Evolutionary conservation across 2,329 filamentous ascomycete genomes (phyloP).

Genomic region (Chaetomiaceae sp.): DNA sequence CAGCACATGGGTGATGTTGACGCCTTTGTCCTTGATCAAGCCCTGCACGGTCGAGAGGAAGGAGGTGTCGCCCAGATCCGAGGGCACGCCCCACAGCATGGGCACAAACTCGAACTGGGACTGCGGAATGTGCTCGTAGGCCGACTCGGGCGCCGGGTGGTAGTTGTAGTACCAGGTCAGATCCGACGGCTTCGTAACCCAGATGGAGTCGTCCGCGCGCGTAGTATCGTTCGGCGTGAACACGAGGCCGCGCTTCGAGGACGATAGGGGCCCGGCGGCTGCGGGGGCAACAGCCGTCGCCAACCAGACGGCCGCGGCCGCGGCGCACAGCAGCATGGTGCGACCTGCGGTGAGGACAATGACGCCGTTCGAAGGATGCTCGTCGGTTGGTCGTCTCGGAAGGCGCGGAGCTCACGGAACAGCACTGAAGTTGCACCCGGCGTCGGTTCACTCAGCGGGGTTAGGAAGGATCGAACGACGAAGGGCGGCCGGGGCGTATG

Average conservation of each 20-base stretch:
- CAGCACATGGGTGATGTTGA: slow-evolving; percentile 62
- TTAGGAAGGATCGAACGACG: too few species aligned
- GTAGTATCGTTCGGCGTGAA: slow-evolving; percentile 53
- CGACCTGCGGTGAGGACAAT: too few species aligned
- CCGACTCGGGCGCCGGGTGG: slow-evolving; percentile 46
- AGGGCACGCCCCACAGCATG: slow-evolving; percentile 66
- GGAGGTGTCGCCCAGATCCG: slow-evolving; percentile 43
- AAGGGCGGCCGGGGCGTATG: too few species aligned
- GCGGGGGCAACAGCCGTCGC: slow-evolving; percentile 15
- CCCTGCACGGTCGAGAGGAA: slow-evolving; percentile 56
- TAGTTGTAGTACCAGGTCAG: slow-evolving; percentile 89
- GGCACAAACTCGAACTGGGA: slow-evolving; percentile 66
- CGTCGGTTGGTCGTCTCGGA: neutral
- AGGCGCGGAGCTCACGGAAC: neutral
- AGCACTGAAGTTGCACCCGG: too few species aligned
- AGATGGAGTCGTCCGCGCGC: slow-evolving; percentile 59
- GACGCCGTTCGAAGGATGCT: neutral
- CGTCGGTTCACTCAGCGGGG: too few species aligned
- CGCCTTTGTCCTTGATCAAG: slow-evolving; percentile 44
- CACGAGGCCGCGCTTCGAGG: slow-evolving; percentile 65
- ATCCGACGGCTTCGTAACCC: slow-evolving; percentile 49
- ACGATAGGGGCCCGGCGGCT: slow-evolving; percentile 28
- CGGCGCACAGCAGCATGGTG: slow-evolving; percentile 9
- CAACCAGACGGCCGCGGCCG: slow-evolving; percentile 7
- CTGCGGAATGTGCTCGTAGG: slow-evolving; percentile 44